These are phyloP conservation scores for Tausonia pullulans DNA, from an alignment of 1,284 basidiomycete genomes.

Conservation along the genomic window DNA sequence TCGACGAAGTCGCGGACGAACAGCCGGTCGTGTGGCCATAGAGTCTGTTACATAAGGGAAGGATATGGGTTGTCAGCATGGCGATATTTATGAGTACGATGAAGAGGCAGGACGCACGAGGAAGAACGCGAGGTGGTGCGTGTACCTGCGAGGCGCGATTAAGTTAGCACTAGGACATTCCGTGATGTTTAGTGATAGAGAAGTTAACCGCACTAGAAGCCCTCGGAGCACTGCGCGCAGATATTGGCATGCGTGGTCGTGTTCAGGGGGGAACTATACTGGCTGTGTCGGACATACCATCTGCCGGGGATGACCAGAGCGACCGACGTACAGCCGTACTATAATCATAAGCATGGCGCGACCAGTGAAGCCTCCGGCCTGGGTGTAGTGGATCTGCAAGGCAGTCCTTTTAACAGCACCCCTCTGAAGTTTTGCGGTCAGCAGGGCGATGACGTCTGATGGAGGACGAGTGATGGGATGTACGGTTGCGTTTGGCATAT, in stretches of 20 bases:
- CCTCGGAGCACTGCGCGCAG: constrained; percentile 74
- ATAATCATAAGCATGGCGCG: constrained; percentile 84
- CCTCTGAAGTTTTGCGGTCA: constrained; percentile 43
- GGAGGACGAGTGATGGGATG: neutral
- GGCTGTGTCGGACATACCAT: neutral
- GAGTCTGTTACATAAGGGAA: neutral
- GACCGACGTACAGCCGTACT: constrained; percentile 48
- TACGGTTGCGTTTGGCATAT: too few relatives aligned
- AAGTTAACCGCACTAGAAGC: constrained; percentile 54
- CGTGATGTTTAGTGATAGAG: neutral
- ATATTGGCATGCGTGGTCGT: constrained; percentile 71
- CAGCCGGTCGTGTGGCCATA: constrained; percentile 73
- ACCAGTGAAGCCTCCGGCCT: constrained; percentile 73
- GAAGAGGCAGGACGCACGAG: neutral
- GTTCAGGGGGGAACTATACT: constrained; percentile 38
- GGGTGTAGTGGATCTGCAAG: constrained; percentile 69
- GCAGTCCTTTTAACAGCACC: constrained; percentile 54
- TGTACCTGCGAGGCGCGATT: constrained; percentile 40
- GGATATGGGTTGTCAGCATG: neutral
- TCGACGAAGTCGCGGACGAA: constrained; percentile 70
- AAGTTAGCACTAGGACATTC: neutral
- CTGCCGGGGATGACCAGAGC: too few relatives aligned
- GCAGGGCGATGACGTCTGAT: neutral
- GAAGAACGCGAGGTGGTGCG: constrained; percentile 70
- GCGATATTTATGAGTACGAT: neutral